Evolutionary conservation across 2,329 filamentous ascomycete genomes (phyloP).

Genomic region (Blastomyces emzantsi): DNA sequence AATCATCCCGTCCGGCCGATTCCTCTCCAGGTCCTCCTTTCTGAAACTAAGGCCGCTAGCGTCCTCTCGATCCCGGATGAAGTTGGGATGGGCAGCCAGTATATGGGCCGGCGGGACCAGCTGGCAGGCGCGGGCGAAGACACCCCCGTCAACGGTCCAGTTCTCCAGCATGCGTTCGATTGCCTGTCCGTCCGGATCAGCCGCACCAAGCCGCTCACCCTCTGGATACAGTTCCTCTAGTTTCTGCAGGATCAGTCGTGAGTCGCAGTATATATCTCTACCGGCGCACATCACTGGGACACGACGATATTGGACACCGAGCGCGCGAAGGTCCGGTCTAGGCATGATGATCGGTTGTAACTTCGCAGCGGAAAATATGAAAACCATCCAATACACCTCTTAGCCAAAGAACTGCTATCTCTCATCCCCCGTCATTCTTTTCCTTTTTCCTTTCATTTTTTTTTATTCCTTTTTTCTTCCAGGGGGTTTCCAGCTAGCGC

Average conservation of each 20-base stretch:
- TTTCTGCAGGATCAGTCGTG: slow-evolving; percentile 56
- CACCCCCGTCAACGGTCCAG: slow-evolving; percentile 47
- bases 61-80: slow-evolving; percentile 49
- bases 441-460: neutral
- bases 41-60: slow-evolving; percentile 37
- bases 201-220: slow-evolving; percentile 30
- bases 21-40: slow-evolving; percentile 30
- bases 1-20: slow-evolving; percentile 48
- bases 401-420: neutral
- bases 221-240: slow-evolving; percentile 50
- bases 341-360: slow-evolving; percentile 58
- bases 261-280: slow-evolving; percentile 60
- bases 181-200: slow-evolving; percentile 36
- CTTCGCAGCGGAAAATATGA: slow-evolving; percentile 29
- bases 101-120: slow-evolving; percentile 51
- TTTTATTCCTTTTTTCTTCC: neutral
- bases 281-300: slow-evolving; percentile 61
- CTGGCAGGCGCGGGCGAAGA: slow-evolving; percentile 47
- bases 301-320: slow-evolving; percentile 59
- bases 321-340: slow-evolving; percentile 52
- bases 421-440: neutral
- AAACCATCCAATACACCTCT: neutral
- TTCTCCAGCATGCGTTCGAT: slow-evolving; percentile 49
- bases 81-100: slow-evolving; percentile 48
- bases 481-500: neutral